phyloP scores from a whole-genome alignment of 1,139 yeast species.

The Zygosaccharomyces pseudobailii region DNA sequence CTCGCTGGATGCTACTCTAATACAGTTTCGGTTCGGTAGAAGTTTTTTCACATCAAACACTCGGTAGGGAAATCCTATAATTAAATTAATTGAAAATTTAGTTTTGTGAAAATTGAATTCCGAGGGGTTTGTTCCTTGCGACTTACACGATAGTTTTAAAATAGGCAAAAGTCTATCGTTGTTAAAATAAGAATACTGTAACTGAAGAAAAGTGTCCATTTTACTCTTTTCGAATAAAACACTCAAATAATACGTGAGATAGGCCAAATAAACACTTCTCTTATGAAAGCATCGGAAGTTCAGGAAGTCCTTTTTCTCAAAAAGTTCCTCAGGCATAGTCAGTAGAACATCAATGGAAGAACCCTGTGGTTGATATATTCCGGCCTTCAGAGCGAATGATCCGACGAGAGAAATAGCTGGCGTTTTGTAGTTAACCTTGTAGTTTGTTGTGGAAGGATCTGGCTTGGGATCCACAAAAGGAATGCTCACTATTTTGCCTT shows the following conservation, averaged over 20 bases:
- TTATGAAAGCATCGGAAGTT: constrained; percentile 88
- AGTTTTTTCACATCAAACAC: constrained; percentile 71
- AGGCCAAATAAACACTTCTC: constrained; percentile 80
- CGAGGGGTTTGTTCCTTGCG: constrained; percentile 31
- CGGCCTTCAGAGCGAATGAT: constrained; percentile 82
- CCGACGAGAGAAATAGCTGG: constrained; percentile 84
- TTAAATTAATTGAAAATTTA: constrained; percentile 63
- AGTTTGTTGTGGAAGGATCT: constrained; percentile 50
- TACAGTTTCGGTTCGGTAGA: constrained; percentile 71
- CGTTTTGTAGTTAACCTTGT: constrained; percentile 61
- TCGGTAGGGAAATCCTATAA: constrained; percentile 68
- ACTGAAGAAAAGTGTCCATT: constrained; percentile 40
- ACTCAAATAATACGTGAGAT: constrained; percentile 61
- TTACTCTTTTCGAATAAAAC: constrained; percentile 51
- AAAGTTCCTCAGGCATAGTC: constrained; percentile 70
- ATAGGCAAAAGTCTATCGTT: constrained; percentile 66
- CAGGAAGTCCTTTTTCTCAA: constrained; percentile 83
- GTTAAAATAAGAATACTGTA: constrained; percentile 61
- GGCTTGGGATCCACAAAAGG: constrained; percentile 94
- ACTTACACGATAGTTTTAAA: constrained; percentile 45
- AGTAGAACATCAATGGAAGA: constrained; percentile 71
- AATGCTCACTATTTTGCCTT: constrained; percentile 50
- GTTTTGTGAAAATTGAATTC: constrained; percentile 57
- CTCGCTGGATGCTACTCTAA: constrained; percentile 56
- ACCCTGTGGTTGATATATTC: constrained; percentile 58